Evolutionary conservation across 176 grass and related monocot species (phyloP).

Genomic region (Urochloa ruziziensis): DNA sequence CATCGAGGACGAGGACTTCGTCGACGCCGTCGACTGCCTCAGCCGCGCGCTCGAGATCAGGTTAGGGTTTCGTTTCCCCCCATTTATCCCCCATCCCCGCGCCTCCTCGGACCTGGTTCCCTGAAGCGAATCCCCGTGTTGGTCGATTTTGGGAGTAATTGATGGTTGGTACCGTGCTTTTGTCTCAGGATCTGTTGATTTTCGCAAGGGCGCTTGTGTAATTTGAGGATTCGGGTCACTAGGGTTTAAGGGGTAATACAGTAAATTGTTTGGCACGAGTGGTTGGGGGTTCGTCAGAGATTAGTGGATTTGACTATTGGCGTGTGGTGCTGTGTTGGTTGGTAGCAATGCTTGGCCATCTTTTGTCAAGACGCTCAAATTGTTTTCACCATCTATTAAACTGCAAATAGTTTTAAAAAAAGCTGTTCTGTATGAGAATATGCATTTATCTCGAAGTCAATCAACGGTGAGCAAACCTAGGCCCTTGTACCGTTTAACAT

Average conservation of each 20-base stretch:
- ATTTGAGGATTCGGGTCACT: not conserved
- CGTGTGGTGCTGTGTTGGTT: not conserved
- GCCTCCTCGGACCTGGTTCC: not conserved
- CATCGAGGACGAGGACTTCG: constrained; percentile 82
- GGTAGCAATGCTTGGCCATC: not conserved
- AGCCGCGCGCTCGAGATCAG: constrained; percentile 91
- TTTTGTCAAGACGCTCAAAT: too few relatives aligned
- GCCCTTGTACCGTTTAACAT: not conserved
- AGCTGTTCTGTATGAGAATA: not conserved
- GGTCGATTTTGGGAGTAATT: not conserved
- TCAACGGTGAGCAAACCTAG: not conserved
- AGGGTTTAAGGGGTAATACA: constrained; percentile 33
- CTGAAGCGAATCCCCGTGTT: not conserved
- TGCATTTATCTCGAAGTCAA: not conserved
- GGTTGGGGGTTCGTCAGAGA: not conserved
- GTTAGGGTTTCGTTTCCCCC: constrained; percentile 45
- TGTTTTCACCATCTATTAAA: not conserved
- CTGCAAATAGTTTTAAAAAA: not conserved
- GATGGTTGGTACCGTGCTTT: not conserved
- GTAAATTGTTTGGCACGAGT: not conserved
- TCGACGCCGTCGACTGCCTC: constrained; percentile 78
- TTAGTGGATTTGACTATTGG: not conserved
- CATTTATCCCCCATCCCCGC: not conserved
- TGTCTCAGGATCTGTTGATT: not conserved
- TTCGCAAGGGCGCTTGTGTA: not conserved